A percentile compares a stretch with the other conserved stretches of the same genome.
phyloP scores from a whole-genome alignment of 1,139 yeast genomes.

The Saccharomyces hybrid region DNA sequence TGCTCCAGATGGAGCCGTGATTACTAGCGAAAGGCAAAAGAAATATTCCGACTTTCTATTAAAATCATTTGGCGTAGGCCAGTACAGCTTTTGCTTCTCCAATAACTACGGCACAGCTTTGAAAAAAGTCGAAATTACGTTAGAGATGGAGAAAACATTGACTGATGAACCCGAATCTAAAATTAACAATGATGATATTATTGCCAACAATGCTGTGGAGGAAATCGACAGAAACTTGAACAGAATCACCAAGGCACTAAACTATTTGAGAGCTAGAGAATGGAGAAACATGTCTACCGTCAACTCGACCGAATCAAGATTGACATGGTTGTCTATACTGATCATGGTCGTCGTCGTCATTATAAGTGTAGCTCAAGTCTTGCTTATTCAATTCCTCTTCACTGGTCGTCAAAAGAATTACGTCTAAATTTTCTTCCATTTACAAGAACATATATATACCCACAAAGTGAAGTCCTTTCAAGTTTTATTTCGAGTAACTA shows the following conservation, averaged over 20 bases:
- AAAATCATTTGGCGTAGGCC: slow-evolving; percentile 51
- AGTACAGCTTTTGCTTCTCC: slow-evolving; percentile 59
- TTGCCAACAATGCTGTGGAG: slow-evolving; percentile 48
- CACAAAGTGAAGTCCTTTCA: not conserved
- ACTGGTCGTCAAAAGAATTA: slow-evolving; percentile 35
- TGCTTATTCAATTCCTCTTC: slow-evolving; percentile 46
- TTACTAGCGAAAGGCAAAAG: slow-evolving; percentile 44
- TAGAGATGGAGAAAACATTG: slow-evolving; percentile 45
- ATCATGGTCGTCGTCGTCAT: slow-evolving; percentile 58
- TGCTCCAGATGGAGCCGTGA: slow-evolving; percentile 51
- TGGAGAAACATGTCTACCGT: slow-evolving; percentile 70
- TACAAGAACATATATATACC: not conserved
- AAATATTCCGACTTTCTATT: slow-evolving; percentile 53
- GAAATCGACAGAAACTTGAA: slow-evolving; percentile 54
- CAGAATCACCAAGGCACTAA: slow-evolving; percentile 50
- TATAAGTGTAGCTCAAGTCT: slow-evolving; percentile 54
- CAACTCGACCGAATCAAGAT: slow-evolving; percentile 54
- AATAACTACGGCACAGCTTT: slow-evolving; percentile 59
- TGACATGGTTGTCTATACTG: slow-evolving; percentile 53
- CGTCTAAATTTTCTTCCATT: slow-evolving; percentile 22
- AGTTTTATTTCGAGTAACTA: not conserved
- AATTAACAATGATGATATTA: slow-evolving; percentile 45
- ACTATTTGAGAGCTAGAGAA: slow-evolving; percentile 63
- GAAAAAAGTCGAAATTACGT: slow-evolving; percentile 58
- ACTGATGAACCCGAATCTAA: slow-evolving; percentile 44